phyloP scores from a whole-genome alignment of 306 rosid species.

The Cyclanthera cordifolia region DNA sequence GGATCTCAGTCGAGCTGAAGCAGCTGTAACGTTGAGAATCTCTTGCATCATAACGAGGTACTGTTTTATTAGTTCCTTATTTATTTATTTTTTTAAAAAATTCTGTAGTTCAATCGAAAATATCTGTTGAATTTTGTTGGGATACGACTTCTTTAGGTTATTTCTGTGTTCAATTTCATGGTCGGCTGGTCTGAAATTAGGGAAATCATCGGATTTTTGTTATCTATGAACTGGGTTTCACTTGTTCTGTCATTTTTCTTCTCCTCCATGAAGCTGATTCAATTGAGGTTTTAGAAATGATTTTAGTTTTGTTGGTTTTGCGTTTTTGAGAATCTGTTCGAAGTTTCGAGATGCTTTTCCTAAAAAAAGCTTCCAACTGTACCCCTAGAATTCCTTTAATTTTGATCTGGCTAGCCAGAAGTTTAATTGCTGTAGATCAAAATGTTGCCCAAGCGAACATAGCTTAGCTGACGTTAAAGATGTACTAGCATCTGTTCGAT shows the following conservation, averaged over 20 bases:
- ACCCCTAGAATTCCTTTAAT: neutral
- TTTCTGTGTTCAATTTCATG: conserved; percentile 1
- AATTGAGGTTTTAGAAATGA: neutral
- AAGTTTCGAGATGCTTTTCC: neutral
- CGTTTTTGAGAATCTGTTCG: neutral
- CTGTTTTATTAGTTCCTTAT: neutral
- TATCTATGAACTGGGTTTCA: neutral
- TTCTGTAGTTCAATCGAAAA: neutral
- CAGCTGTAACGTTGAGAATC: neutral
- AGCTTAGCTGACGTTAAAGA: too few relatives aligned
- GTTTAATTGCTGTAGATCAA: neutral
- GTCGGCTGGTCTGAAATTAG: neutral
- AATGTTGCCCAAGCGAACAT: too few relatives aligned
- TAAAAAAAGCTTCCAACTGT: neutral
- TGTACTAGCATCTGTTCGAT: too few relatives aligned
- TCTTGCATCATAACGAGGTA: neutral
- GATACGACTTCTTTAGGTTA: too few relatives aligned
- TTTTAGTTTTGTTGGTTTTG: neutral
- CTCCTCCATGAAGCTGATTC: neutral
- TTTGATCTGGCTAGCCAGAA: neutral
- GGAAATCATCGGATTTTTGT: neutral
- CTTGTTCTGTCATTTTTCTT: neutral
- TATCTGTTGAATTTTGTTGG: neutral
- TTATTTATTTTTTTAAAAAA: neutral
- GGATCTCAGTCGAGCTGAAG: neutral